These are phyloP conservation scores for Parmales sp. DNA, from an alignment of 108 stramenopile species.

Conservation along the genomic window DNA sequence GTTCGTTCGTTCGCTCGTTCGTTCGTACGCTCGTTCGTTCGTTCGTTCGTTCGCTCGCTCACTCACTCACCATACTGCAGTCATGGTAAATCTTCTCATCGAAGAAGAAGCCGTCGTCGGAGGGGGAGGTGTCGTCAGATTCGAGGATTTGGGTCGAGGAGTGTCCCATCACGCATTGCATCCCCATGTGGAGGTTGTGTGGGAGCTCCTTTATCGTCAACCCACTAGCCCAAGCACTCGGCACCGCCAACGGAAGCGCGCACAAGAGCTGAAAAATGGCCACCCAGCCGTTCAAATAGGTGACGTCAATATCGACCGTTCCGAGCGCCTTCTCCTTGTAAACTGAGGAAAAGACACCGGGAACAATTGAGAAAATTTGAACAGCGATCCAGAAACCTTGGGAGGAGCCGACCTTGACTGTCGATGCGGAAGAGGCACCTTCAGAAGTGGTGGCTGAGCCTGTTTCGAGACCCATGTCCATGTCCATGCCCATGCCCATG, in stretches of 20 bases:
- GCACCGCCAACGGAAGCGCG: constrained; percentile 29
- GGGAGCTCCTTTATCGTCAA: constrained; percentile 28
- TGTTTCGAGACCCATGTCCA: too few species aligned
- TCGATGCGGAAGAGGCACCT: background rate
- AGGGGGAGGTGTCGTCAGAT: constrained; percentile 11
- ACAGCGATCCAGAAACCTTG: constrained; percentile 31
- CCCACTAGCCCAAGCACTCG: constrained; percentile 28
- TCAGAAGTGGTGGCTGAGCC: too few species aligned
- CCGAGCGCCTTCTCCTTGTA: constrained; percentile 52
- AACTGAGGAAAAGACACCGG: constrained; percentile 42
- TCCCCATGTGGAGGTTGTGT: constrained; percentile 24
- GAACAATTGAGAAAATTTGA: constrained; percentile 31
- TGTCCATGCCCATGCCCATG: too few species aligned
- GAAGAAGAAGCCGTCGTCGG: background rate
- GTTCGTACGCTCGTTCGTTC: too few species aligned
- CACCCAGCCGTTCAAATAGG: constrained; percentile 46
- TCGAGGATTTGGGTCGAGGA: constrained; percentile 13
- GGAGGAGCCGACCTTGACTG: background rate
- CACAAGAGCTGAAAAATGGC: constrained; percentile 34
- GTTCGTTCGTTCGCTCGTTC: too few species aligned
- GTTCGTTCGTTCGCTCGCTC: too few species aligned
- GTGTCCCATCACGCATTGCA: constrained; percentile 27
- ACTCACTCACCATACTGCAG: constrained; percentile 27
- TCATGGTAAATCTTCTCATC: constrained; percentile 7
- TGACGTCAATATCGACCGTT: constrained; percentile 39